A percentile compares a stretch with the other conserved stretches of the same genome.
Conservation (phyloP, 108 stramenopile species). For the Parietichytrium sp. region DNA sequence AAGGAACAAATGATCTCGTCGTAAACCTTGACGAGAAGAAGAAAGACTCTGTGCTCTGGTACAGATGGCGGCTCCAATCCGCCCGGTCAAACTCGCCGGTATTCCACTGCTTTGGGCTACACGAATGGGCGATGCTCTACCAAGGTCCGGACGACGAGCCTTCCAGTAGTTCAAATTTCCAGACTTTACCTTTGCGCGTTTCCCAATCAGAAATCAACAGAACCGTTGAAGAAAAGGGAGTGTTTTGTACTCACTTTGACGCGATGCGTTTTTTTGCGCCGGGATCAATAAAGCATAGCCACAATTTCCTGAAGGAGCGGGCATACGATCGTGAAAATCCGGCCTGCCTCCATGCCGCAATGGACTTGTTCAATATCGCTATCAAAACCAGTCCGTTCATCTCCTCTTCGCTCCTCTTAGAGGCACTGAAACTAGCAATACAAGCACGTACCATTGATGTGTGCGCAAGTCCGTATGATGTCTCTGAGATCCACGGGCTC, state of each 20-base stretch:
- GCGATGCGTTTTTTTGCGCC: constrained; percentile 26
- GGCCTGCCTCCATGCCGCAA: not conserved
- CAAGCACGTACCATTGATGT: constrained; percentile 12
- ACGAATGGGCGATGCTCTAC: constrained; percentile 39
- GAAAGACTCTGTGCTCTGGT: too few species aligned
- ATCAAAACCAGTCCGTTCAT: not conserved
- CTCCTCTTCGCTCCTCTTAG: not conserved
- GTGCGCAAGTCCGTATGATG: constrained; percentile 6
- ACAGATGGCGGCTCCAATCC: too few species aligned
- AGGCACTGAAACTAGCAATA: not conserved
- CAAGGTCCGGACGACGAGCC: not conserved
- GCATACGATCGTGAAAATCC: not conserved
- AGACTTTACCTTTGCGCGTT: not conserved
- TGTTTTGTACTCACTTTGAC: constrained; percentile 10
- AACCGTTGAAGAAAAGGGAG: not conserved
- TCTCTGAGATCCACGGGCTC: not conserved
- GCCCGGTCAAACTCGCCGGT: not conserved
- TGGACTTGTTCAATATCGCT: not conserved
- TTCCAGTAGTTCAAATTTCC: not conserved
- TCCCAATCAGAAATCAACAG: not conserved
- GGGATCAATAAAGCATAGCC: not conserved
- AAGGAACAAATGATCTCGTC: too few species aligned
- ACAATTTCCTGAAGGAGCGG: not conserved
- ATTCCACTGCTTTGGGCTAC: not conserved
- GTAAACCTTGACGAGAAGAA: too few species aligned